Conservation (phyloP, 805 yeast species). For the Pichia pseudocactophila region DNA sequence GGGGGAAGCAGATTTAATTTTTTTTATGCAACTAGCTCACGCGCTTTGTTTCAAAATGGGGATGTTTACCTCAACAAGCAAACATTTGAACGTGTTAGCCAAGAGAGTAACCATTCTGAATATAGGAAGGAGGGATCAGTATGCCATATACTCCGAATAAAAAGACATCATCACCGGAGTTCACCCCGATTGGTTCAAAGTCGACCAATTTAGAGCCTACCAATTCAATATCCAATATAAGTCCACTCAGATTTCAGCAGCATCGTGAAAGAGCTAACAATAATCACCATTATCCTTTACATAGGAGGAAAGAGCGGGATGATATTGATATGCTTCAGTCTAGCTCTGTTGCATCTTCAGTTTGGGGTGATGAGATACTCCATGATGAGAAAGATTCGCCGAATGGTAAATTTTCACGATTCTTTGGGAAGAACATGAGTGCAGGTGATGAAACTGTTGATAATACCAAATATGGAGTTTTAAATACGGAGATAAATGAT, state of each 20-base stretch:
- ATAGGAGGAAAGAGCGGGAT: slow-evolving; percentile 3
- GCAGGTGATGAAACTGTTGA: slow-evolving; percentile 18
- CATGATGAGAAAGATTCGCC: slow-evolving; percentile 1
- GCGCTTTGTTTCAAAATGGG: no score
- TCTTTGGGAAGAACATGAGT: slow-evolving; percentile 16
- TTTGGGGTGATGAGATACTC: slow-evolving; percentile 16
- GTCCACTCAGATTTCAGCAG: slow-evolving; percentile 1
- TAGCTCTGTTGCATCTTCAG: slow-evolving; percentile 14
- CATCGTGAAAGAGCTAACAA: neutral
- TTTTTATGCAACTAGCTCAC: neutral
- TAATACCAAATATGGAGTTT: slow-evolving; percentile 12
- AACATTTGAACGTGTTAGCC: no score
- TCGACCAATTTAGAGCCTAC: neutral
- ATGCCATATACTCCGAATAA: no score
- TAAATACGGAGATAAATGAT: slow-evolving; percentile 7
- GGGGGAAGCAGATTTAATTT: neutral
- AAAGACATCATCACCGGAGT: slow-evolving; percentile 1
- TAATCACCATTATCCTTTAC: neutral
- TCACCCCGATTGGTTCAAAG: slow-evolving; percentile 13
- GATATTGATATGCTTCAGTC: slow-evolving; percentile 8
- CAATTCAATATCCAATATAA: slow-evolving; percentile 2
- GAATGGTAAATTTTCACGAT: slow-evolving; percentile 6
- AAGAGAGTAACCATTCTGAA: no score
- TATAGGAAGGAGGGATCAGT: no score
- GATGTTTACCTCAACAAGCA: no score